These are phyloP conservation scores for Glebionis coronaria DNA, from an alignment of 129 eudicot species.

Conservation along the genomic window DNA sequence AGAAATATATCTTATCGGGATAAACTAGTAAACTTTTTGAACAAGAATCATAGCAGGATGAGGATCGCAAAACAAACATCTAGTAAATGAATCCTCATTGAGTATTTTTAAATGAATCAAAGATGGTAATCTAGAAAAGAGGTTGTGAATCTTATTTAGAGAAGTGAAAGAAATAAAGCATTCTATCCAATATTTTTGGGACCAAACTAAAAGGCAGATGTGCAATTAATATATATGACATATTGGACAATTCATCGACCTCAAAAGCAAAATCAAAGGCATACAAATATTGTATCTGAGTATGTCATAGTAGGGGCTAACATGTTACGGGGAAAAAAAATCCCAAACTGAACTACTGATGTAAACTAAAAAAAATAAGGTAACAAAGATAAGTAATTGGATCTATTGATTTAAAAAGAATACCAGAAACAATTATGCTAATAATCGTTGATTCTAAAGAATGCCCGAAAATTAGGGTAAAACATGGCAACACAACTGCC, in stretches of 20 bases:
- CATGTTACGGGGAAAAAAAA: constrained; percentile 9
- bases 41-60: not conserved
- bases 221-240: constrained; percentile 21
- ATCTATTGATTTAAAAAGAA: no score
- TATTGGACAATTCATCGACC: constrained; percentile 12
- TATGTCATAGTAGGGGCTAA: constrained; percentile 24
- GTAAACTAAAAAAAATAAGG: no score
- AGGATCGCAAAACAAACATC: not conserved
- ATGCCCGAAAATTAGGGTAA: no score
- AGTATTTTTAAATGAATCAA: not conserved
- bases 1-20: not conserved
- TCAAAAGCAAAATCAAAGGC: not conserved
- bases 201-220: constrained; percentile 10
- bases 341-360: no score
- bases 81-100: not conserved
- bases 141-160: not conserved
- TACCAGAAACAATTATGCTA: no score
- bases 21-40: not conserved
- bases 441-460: no score
- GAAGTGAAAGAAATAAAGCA: not conserved
- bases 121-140: not conserved
- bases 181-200: constrained; percentile 7
- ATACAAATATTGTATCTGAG: not conserved
- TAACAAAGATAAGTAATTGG: no score
- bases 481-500: no score